Evolutionary conservation across 2,329 filamentous ascomycete genomes (phyloP), one percentile per base, ranked within the genome.

Genomic region (Ascochyta rabiei): DNA sequence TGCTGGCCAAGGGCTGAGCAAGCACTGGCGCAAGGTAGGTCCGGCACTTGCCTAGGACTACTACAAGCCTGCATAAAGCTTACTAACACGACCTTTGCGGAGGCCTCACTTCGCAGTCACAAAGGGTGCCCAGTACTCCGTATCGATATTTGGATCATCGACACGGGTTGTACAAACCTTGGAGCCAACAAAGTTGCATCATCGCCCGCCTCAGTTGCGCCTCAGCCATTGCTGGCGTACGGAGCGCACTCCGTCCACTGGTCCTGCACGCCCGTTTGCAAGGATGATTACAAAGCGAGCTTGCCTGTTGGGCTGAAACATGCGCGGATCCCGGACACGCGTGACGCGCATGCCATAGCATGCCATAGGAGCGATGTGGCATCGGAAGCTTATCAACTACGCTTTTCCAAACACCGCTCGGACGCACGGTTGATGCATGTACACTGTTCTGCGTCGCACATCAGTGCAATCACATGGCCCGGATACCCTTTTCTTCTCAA

Each of bases 271-370:
- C 41, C 40, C 42, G 41, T 46, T 46, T 15, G 21, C 18, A 26
- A 42, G 18, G 46, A 55, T 55, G 46, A 28, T 12, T 15, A 8
- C 18, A 33, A 16, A 13, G 12, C 48, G 18, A 38, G 47, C 37
- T 42, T 31, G 38, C 39, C 19, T 13, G 18, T 30, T 46, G 31
- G 52, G 41, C 46, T 55, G 46, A 46, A 55, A 55, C 52, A 7
- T 31, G 42, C 52, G 24, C 41, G 24, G 41, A 47, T 47, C 23
- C 31, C 45, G 28, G 13, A 42, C 21, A 28, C 23, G 46, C 23
- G 52, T 55, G 52, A 50, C 52, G 42, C 49, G 52, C 52, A 55
- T 55, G 30, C 18, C n/a, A n/a, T n/a, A n/a, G n/a, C n/a, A n/a
- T n/a, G n/a, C n/a, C n/a, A n/a, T n/a, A n/a, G n/a, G 26, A 34